Evolutionary conservation across 2,329 filamentous ascomycete genomes (phyloP), one percentile per base, ranked within the genome.

Genomic region (Pseudohalonectria lignicola): DNA sequence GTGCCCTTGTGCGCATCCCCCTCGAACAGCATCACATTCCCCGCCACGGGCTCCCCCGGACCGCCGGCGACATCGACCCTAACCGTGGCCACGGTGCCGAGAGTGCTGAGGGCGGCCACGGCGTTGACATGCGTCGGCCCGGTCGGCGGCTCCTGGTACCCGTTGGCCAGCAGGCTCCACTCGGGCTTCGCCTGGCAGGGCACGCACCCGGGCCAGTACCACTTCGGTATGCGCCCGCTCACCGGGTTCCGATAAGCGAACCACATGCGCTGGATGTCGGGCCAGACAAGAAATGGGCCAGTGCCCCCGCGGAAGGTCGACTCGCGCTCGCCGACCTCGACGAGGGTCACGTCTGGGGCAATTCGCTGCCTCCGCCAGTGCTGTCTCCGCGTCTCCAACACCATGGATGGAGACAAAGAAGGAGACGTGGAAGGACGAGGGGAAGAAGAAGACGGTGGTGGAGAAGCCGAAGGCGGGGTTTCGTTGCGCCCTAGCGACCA

Each of bases 261-360:
- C 44, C 44, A 46, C 44, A 46, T 46, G 13, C 40, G 30, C 36
- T 37, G 42, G 30, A 46, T 46, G 23, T 46, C 42, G 9, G 44
- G 44, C 44, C 44, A 46, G 8, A 34, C 29, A 2, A 34, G 20
- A 19, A 35, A 41, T 17, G 41, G 23, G 2, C 36, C 42, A 9
- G 19, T 40, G 2, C 44, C 44, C 12, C 44, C 44, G 35, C 37
- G 36, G 32, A 46, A 46, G n/a, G 39, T 39, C 5, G 39, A 38
- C 28, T 46, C 44, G 20, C 44, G 37, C 23, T 41, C 41, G n/a
- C 40, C 42, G n/a, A 46, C 41, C 13, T 41, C 42, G 4, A 34
- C 37, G 13, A 46, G 33, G 5, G 36, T 16, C 31, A 46, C 29
- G 25, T 46, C 44, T 4, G 44, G 41, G n/a, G 42, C 40, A 9